Evolutionary conservation across 768 basidiomycete species (phyloP).

Genomic region (Boletus tylopilopsis): DNA sequence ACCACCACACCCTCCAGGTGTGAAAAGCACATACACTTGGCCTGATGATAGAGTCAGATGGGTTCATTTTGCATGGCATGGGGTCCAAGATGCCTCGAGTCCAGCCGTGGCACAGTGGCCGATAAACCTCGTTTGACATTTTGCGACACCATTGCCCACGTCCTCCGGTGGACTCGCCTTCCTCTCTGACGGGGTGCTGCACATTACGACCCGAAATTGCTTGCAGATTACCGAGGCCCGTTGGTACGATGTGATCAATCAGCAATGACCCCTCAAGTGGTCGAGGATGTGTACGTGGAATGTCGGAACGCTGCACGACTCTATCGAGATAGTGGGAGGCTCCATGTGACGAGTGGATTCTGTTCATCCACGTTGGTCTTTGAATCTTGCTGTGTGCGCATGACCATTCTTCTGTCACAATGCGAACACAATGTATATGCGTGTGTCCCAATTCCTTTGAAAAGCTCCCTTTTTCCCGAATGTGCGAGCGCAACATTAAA

Average conservation of each 20-base stretch:
- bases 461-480: no score
- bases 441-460: no score
- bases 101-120: not conserved
- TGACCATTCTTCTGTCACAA: no score
- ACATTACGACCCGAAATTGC: slow-evolving; percentile 17
- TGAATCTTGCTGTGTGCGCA: no score
- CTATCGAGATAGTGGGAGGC: not conserved
- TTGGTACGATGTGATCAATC: slow-evolving; percentile 46
- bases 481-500: no score
- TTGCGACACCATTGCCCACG: not conserved
- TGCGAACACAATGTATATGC: no score
- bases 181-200: not conserved
- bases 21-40: no score
- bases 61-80: slow-evolving; percentile 1
- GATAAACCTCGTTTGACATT: not conserved
- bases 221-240: slow-evolving; percentile 27
- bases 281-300: slow-evolving; percentile 8
- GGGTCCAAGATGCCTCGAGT: not conserved
- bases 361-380: slow-evolving; percentile 4
- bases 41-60: slow-evolving; percentile 2
- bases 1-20: no score
- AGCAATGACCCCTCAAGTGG: slow-evolving; percentile 34
- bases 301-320: not conserved
- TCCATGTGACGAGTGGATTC: slow-evolving; percentile 2
- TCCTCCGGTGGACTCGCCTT: not conserved